These are phyloP conservation scores for Eucommia ulmoides DNA, from an alignment of 257 asterid species.

Conservation along the genomic window DNA sequence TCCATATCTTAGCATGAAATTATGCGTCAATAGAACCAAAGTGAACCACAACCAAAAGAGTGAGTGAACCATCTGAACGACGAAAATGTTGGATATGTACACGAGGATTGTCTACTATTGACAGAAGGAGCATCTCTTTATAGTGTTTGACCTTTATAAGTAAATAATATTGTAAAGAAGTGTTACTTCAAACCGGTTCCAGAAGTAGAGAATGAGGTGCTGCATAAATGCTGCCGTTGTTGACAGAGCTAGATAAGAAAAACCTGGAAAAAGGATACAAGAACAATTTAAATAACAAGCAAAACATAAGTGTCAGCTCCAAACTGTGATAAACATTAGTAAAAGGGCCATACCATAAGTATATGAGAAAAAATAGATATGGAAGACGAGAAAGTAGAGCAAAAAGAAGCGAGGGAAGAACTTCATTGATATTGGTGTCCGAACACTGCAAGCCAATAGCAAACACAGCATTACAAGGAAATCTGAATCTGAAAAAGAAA, in stretches of 20 bases:
- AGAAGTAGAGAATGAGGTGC: slow-evolving; percentile 88
- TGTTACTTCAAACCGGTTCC: slow-evolving; percentile 96
- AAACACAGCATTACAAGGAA: too few relatives aligned
- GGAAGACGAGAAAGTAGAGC: slow-evolving; percentile 93
- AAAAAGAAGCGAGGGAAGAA: slow-evolving; percentile 98
- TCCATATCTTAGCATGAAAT: too few relatives aligned
- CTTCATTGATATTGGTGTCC: slow-evolving; percentile 98
- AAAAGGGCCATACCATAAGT: slow-evolving; percentile 51
- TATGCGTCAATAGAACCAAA: too few relatives aligned
- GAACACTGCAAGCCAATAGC: slow-evolving; percentile 87
- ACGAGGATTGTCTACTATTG: too few relatives aligned
- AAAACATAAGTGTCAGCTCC: neutral
- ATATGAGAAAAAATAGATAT: slow-evolving; percentile 90
- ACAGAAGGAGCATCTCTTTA: too few relatives aligned
- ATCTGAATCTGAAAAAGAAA: too few relatives aligned
- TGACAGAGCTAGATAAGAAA: slow-evolving; percentile 93
- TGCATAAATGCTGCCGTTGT: slow-evolving; percentile 97
- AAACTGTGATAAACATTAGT: neutral
- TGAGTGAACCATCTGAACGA: too few relatives aligned
- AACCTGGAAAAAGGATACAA: slow-evolving; percentile 40
- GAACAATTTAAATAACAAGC: slow-evolving; percentile 12
- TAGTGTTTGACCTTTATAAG: too few relatives aligned
- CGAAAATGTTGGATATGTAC: too few relatives aligned
- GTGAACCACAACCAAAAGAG: too few relatives aligned
- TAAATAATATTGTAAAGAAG: too few relatives aligned